A percentile compares a stretch with the other conserved stretches of the same genome.
Conservation (phyloP, 176 grass and related monocot species). For the Melocanna baccifera region DNA sequence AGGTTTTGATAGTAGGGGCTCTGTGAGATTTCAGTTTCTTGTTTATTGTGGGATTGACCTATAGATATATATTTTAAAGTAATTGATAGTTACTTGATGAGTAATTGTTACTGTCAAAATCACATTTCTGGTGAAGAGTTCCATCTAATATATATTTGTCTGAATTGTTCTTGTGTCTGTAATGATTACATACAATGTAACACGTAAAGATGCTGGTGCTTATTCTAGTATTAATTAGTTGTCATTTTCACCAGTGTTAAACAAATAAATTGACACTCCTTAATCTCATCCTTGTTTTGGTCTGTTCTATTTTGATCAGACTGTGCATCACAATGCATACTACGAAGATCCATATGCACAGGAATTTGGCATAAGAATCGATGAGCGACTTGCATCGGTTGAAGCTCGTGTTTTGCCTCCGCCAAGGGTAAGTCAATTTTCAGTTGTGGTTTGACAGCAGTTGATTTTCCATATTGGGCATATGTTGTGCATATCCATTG, state of each 20-base stretch:
- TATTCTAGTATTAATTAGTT: conserved; percentile 26
- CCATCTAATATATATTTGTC: neutral
- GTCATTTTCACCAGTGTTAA: neutral
- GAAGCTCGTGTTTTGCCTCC: conserved; percentile 91
- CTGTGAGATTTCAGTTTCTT: neutral
- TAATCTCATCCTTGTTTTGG: neutral
- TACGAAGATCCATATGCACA: conserved; percentile 85
- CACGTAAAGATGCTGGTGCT: neutral
- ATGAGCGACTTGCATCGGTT: conserved; percentile 74
- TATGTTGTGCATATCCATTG: neutral
- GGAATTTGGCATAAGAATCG: conserved; percentile 92
- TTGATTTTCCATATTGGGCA: conserved; percentile 6
- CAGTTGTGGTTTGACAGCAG: neutral
- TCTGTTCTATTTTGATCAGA: conserved; percentile 45
- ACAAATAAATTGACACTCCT: neutral
- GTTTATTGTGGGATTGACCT: neutral
- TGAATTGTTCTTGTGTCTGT: neutral
- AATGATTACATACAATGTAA: neutral
- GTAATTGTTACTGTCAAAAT: neutral
- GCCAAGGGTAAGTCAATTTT: conserved; percentile 59
- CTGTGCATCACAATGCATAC: conserved; percentile 92
- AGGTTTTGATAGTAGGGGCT: neutral
- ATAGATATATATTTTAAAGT: neutral
- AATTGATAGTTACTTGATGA: neutral
- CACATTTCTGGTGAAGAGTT: neutral